phyloP scores from a whole-genome alignment of 2,329 filamentous ascomycete genomes.

The Epichloe hybrida region DNA sequence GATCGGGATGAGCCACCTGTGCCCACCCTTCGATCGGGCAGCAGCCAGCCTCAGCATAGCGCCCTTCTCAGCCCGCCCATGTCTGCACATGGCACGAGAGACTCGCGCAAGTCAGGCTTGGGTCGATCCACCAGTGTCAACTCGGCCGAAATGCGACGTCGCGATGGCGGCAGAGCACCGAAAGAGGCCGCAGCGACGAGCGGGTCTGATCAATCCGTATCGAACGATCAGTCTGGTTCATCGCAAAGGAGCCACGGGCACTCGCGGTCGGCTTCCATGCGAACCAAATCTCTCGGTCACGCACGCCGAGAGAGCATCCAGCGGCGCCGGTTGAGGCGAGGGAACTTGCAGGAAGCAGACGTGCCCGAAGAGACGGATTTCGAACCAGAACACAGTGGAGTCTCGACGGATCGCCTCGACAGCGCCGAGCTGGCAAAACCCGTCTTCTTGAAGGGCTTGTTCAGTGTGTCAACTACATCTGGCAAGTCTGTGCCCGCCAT shows the following conservation, averaged over 20 bases:
- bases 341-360: constrained; percentile 59
- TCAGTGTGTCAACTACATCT: constrained; percentile 93
- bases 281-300: constrained; percentile 81
- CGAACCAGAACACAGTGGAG: constrained; percentile 51
- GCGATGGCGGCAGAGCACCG: constrained; percentile 32
- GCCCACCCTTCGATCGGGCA: constrained; percentile 38
- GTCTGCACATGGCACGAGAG: constrained; percentile 40
- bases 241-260: constrained; percentile 38
- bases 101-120: constrained; percentile 51
- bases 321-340: constrained; percentile 61
- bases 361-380: constrained; percentile 85
- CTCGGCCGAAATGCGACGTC: constrained; percentile 65
- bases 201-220: constrained; percentile 62
- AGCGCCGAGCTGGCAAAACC: constrained; percentile 78
- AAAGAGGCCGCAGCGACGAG: constrained; percentile 62
- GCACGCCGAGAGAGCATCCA: constrained; percentile 86
- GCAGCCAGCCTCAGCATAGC: constrained; percentile 58
- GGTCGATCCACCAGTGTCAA: constrained; percentile 87
- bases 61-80: constrained; percentile 65
- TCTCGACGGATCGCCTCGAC: constrained; percentile 47
- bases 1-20: constrained; percentile 38
- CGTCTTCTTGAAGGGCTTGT: constrained; percentile 89
- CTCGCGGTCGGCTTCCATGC: constrained; percentile 48
- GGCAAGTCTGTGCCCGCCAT: constrained; percentile 81
- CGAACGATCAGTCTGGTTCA: constrained; percentile 37